Base-by-base conservation (phyloP, 2,329 filamentous ascomycete genomes). In the Myriosclerotinia curreyana region DNA sequence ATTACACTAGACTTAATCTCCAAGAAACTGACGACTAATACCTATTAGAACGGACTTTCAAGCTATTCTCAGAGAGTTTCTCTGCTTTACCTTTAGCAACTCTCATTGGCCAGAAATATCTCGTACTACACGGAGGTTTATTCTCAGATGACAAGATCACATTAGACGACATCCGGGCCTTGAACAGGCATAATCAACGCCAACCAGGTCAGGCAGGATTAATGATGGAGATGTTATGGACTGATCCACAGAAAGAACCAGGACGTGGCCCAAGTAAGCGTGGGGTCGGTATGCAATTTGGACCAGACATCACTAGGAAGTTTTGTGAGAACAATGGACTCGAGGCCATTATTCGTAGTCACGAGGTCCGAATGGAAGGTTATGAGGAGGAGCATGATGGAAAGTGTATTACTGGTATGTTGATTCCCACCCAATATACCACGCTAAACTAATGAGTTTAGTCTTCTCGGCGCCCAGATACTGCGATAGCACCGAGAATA, bases 141-240 rank as follows among this genome's bases (percentile, higher is more conserved):
- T 97, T 98, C 83, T 98, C 94, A 1, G 90, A 98, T 74, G 95
- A 99, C 78, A 95, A 91, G 70, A 83, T 94, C 68, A 93, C 91
- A 0, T 80, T 99, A 60, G 91, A 98, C 70, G 94, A 99, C 74
- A 96, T 99, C 70, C 86, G 95, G 70, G 96, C 96, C 79, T 81
- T 98, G 65, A 88, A 98, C 78, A 84, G 94, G 69, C 93, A 97
- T 79, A 87, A 85, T 75, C 95, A 98, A 78, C 85, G 91, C 67
- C 94, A 98, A 74, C 94, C 95, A 3, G 95, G 95, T 40, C 95
- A 99, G 76, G 80, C 90, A 56, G 95, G 95, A 17, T 80, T 99
- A 72, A 99, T 99, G 95, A 99, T 99, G 95, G 95, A 99, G 79
- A 99, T 99, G 95, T 84, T 99, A 54, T 99, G 95, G 95, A 98